phyloP scores from a whole-genome alignment of 176 grass and related monocot species.

The Tillandsia fasciculata region DNA sequence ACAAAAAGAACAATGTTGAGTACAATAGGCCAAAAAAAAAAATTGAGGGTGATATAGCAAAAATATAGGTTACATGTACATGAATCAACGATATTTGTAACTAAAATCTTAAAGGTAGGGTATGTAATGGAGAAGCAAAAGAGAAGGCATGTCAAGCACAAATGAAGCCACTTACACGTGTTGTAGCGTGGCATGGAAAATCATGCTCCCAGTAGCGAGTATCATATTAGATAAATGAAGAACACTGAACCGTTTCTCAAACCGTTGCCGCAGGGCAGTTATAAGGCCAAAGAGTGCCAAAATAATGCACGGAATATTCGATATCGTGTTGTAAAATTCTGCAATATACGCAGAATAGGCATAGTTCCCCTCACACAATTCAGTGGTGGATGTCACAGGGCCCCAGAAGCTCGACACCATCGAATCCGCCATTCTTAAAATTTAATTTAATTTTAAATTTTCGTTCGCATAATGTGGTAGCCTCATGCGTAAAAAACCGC shows the following conservation, averaged over 20 bases:
- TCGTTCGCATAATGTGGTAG: conserved; percentile 5
- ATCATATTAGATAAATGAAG: conserved; percentile 80
- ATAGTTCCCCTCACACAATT: conserved; percentile 72
- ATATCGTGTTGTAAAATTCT: conserved; percentile 80
- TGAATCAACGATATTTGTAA: too few relatives aligned
- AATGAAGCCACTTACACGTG: conserved; percentile 40
- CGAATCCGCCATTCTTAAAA: conserved; percentile 49
- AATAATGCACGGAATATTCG: conserved; percentile 58
- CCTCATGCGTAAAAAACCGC: conserved; percentile 6
- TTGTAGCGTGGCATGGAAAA: conserved; percentile 85
- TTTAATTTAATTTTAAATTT: not conserved
- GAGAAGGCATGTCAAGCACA: too few relatives aligned
- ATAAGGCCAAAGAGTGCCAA: conserved; percentile 58
- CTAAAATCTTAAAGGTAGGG: too few relatives aligned
- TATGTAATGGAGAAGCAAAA: too few relatives aligned
- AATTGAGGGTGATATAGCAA: too few relatives aligned
- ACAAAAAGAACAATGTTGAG: not conserved
- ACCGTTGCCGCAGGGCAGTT: conserved; percentile 55
- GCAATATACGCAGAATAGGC: conserved; percentile 60
- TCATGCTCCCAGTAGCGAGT: conserved; percentile 69
- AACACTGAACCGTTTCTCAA: conserved; percentile 80
- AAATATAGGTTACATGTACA: too few relatives aligned
- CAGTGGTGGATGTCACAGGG: conserved; percentile 62
- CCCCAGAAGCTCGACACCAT: conserved; percentile 79
- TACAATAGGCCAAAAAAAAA: too few relatives aligned